Conservation (phyloP, 1,284 basidiomycete genomes). For the Cystobasidium sp. region DNA sequence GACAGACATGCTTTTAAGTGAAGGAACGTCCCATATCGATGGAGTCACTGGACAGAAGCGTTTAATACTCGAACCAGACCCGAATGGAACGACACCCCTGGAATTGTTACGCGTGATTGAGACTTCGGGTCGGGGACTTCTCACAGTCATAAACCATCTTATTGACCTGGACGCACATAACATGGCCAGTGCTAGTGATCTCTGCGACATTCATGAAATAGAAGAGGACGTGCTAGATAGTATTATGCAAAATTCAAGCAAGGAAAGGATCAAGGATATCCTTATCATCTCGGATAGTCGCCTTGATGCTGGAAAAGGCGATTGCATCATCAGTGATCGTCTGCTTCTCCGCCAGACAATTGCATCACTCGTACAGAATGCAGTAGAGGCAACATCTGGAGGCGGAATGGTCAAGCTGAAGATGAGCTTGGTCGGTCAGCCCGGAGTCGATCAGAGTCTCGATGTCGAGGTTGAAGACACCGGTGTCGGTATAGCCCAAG, state of each 20-base stretch:
- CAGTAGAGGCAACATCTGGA: conserved; percentile 10
- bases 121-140: conserved; percentile 15
- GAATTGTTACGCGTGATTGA: conserved; percentile 27
- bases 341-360: conserved; percentile 10
- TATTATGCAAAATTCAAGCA: conserved; percentile 5
- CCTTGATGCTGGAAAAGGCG: neutral
- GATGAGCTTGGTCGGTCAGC: neutral
- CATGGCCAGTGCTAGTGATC: neutral
- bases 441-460: neutral
- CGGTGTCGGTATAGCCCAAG: conserved; percentile 1
- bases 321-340: conserved; percentile 14
- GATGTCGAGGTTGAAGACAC: conserved; percentile 15
- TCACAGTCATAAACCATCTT: conserved; percentile 34
- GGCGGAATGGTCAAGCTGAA: neutral
- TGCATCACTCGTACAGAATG: conserved; percentile 19
- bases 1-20: conserved; percentile 29
- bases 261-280: neutral
- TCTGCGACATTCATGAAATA: conserved; percentile 8
- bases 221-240: conserved; percentile 19
- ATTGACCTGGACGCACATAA: conserved; percentile 12
- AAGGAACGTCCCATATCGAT: neutral
- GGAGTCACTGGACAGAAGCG: too few relatives aligned
- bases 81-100: neutral
- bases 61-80: neutral
- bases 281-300: neutral